Conservation (phyloP, 73 alveolate species). For the Durusdinium trenchii region DNA sequence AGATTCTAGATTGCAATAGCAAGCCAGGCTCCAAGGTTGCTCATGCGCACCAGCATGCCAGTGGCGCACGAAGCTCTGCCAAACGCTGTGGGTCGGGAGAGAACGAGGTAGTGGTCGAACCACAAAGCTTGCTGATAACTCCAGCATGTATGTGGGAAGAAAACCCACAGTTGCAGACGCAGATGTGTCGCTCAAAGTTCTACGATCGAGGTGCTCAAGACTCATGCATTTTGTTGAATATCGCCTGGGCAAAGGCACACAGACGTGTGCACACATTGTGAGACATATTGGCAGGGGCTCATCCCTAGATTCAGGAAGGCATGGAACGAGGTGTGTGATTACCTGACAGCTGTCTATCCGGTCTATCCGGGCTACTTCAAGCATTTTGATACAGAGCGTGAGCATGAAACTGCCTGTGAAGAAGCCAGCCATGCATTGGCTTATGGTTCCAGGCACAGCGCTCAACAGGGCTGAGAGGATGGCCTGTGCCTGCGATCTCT, state of each 20-base stretch:
- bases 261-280: too few relatives aligned
- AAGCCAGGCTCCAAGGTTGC: constrained; percentile 38
- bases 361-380: background rate
- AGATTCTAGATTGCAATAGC: background rate
- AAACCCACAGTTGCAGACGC: background rate
- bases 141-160: background rate
- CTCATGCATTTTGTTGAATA: background rate
- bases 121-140: background rate
- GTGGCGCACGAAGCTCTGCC: background rate
- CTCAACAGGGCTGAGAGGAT: background rate
- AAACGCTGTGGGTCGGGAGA: background rate
- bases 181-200: background rate
- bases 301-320: background rate
- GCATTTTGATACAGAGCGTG: background rate
- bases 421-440: constrained; percentile 2
- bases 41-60: background rate
- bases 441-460: background rate
- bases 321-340: background rate
- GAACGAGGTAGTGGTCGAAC: background rate
- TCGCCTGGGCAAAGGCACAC: constrained; percentile 23
- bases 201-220: background rate
- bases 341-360: background rate
- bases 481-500: background rate
- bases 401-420: background rate
- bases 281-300: too few relatives aligned